Evolutionary conservation across 176 grass and related monocot genomes (phyloP).

Genomic region (Poa annua): DNA sequence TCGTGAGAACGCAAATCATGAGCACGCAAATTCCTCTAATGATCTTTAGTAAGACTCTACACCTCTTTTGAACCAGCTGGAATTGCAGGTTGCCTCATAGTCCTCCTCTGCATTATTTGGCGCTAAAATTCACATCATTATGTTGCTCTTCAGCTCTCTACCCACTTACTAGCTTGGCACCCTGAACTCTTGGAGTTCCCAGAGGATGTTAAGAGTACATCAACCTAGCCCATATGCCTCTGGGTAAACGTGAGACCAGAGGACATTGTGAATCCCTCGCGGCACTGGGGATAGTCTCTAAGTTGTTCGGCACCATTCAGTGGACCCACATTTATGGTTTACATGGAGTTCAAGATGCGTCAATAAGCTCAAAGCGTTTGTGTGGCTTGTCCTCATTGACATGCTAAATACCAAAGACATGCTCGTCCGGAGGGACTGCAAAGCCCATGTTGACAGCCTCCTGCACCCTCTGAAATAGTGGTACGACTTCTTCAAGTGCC

Average conservation of each 20-base stretch:
- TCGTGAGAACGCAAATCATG: neutral
- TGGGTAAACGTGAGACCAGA: neutral
- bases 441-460: neutral
- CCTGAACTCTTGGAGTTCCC: neutral
- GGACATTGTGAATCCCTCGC: neutral
- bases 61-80: constrained; percentile 1
- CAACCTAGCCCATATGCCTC: neutral
- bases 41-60: neutral
- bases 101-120: neutral
- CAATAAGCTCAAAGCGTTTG: neutral
- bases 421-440: neutral
- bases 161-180: neutral
- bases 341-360: neutral
- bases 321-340: neutral
- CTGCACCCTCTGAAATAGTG: neutral
- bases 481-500: neutral
- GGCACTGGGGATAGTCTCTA: neutral
- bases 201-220: neutral
- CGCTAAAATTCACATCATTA: neutral
- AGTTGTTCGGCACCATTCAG: neutral
- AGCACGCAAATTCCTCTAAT: neutral
- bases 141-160: neutral
- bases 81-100: neutral
- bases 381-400: neutral
- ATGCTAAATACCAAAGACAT: neutral